These are phyloP conservation scores for Apiotrichum mycotoxinovorans DNA, from an alignment of 1,284 basidiomycete genomes.

Conservation along the genomic window DNA sequence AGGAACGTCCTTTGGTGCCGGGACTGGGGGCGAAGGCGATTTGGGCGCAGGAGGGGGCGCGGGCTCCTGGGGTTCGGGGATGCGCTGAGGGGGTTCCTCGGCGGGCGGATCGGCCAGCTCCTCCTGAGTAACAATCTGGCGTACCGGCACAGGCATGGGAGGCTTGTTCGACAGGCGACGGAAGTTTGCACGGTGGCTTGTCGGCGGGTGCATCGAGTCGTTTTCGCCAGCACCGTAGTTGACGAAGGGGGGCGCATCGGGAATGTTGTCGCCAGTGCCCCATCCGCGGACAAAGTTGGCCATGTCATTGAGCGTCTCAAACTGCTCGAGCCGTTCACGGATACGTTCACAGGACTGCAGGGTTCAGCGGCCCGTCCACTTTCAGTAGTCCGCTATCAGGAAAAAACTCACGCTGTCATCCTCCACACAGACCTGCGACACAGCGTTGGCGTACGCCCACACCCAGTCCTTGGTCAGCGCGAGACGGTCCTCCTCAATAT, in stretches of 20 bases:
- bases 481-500: constrained; percentile 89
- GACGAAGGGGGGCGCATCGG: constrained; percentile 54
- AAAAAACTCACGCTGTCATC: constrained; percentile 79
- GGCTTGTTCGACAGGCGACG: constrained; percentile 34
- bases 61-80: background rate
- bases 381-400: background rate
- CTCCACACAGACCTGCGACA: constrained; percentile 90
- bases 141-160: constrained; percentile 1
- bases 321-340: constrained; percentile 72
- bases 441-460: constrained; percentile 93
- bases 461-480: constrained; percentile 92
- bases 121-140: background rate
- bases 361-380: constrained; percentile 1
- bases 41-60: constrained; percentile 4
- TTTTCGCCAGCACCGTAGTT: constrained; percentile 56
- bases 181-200: constrained; percentile 45
- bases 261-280: constrained; percentile 77
- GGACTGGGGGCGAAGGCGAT: background rate
- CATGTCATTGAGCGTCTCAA: constrained; percentile 78
- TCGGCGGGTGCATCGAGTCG: constrained; percentile 28
- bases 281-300: constrained; percentile 78
- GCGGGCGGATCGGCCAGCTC: background rate
- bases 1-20: constrained; percentile 2
- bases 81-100: background rate
- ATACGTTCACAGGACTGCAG: constrained; percentile 81